These are phyloP conservation scores for Kalaharituber pfeilii DNA, from an alignment of 2,329 filamentous ascomycete species.

Conservation along the genomic window DNA sequence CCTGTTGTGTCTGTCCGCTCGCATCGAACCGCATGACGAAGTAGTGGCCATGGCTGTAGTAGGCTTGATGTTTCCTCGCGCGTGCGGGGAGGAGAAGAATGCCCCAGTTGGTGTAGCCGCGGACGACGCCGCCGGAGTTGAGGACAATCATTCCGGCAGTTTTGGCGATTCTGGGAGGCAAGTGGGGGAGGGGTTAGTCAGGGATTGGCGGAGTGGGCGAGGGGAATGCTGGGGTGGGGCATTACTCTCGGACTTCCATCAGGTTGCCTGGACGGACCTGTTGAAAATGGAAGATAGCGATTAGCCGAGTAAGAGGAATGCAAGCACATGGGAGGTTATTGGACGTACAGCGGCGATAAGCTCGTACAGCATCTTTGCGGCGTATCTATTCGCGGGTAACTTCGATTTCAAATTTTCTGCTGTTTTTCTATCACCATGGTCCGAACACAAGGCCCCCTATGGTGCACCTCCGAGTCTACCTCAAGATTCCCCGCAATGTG, in stretches of 20 bases:
- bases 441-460: too few species aligned
- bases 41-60: conserved; percentile 77
- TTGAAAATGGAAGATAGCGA: background rate
- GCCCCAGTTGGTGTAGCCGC: conserved; percentile 90
- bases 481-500: too few species aligned
- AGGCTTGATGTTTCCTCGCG: conserved; percentile 61
- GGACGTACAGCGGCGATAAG: conserved; percentile 78
- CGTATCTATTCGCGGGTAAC: too few species aligned
- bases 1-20: conserved; percentile 50
- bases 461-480: too few species aligned
- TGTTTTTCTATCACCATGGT: too few species aligned
- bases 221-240: conserved; percentile 9
- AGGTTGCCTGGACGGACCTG: conserved; percentile 86
- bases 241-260: conserved; percentile 80
- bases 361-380: conserved; percentile 74
- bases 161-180: conserved; percentile 58
- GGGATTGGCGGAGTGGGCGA: conserved; percentile 7
- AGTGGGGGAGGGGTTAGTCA: conserved; percentile 7
- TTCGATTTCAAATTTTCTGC: too few species aligned
- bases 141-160: conserved; percentile 72
- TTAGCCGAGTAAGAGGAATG: background rate
- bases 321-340: background rate
- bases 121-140: conserved; percentile 68
- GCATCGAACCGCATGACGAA: conserved; percentile 96
- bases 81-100: conserved; percentile 71